Evolutionary conservation across 2,329 filamentous ascomycete genomes (phyloP).

Genomic region (Hypoxylon sp.): DNA sequence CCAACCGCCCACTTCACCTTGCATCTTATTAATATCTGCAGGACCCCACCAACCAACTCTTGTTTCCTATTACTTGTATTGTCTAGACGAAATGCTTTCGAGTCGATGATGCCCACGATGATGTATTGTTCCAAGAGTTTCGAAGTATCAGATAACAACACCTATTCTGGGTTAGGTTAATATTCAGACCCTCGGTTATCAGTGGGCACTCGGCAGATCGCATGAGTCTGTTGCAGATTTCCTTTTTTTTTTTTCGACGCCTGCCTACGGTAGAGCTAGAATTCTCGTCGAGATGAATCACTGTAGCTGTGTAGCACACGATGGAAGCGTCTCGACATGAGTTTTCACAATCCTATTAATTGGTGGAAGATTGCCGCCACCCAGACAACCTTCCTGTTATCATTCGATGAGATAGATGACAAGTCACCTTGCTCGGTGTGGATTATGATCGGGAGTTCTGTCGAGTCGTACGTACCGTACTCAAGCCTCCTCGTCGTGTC

Average conservation of each 20-base stretch:
- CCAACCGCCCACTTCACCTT: constrained; percentile 11
- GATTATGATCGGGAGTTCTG: constrained; percentile 23
- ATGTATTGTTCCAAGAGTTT: constrained; percentile 20
- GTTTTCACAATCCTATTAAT: constrained; percentile 11
- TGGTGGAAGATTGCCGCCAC: constrained; percentile 16
- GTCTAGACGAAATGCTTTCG: constrained; percentile 6
- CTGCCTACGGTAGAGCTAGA: background rate
- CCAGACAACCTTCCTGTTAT: constrained; percentile 2
- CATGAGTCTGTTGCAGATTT: background rate
- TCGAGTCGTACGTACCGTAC: constrained; percentile 16
- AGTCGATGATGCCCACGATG: constrained; percentile 36
- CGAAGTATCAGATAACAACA: constrained; percentile 6
- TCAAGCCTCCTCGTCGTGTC: constrained; percentile 5
- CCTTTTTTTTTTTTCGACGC: background rate
- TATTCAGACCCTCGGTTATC: background rate
- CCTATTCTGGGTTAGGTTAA: constrained; percentile 11
- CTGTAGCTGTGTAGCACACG: constrained; percentile 23
- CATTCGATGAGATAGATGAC: constrained; percentile 17
- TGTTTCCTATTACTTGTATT: background rate
- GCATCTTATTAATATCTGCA: constrained; percentile 26
- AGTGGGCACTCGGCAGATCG: constrained; percentile 6
- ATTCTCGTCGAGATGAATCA: background rate
- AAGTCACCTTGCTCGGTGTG: constrained; percentile 23
- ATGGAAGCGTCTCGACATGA: constrained; percentile 18
- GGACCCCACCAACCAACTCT: constrained; percentile 27